These are phyloP conservation scores for Gynandropsis gynandra DNA, from an alignment of 345 rosid species.

Conservation along the genomic window DNA sequence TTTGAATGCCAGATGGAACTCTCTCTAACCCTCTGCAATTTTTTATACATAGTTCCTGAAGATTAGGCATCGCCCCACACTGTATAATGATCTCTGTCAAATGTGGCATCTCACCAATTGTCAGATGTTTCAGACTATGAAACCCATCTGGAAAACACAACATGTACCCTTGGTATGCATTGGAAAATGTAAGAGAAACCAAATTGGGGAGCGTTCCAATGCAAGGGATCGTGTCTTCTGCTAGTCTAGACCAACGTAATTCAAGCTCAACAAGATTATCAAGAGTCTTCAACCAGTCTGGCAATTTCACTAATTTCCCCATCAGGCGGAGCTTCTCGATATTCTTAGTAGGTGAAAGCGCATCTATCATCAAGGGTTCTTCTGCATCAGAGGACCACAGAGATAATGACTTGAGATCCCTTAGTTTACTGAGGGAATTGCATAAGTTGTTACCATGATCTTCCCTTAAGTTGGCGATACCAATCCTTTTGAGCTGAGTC, in stretches of 20 bases:
- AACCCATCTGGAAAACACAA: constrained; percentile 25
- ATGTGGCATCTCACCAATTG: constrained; percentile 3
- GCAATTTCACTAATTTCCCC: constrained; percentile 31
- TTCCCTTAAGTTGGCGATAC: constrained; percentile 17
- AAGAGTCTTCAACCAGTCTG: constrained; percentile 33
- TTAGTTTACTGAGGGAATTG: constrained; percentile 19
- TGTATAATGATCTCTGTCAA: constrained; percentile 19
- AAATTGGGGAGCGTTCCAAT: constrained; percentile 28
- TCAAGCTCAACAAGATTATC: constrained; percentile 17
- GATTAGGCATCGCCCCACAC: constrained; percentile 18
- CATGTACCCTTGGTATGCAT: constrained; percentile 13
- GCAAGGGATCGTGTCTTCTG: constrained; percentile 18
- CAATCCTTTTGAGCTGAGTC: constrained; percentile 30
- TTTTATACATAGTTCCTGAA: constrained; percentile 14
- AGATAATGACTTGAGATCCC: constrained; percentile 24
- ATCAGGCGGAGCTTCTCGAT: constrained; percentile 26
- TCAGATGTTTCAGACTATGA: constrained; percentile 20
- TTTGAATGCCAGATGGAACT: constrained; percentile 19
- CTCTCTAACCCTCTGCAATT: constrained; percentile 22
- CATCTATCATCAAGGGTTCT: constrained; percentile 21
- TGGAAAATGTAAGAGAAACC: constrained; percentile 24
- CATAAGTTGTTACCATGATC: constrained; percentile 30
- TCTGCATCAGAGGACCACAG: constrained; percentile 17
- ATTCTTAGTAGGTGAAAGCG: constrained; percentile 12
- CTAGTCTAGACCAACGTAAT: constrained; percentile 25